Conservation (phyloP, 768 basidiomycete genomes). For the Dendrothele bispora region DNA sequence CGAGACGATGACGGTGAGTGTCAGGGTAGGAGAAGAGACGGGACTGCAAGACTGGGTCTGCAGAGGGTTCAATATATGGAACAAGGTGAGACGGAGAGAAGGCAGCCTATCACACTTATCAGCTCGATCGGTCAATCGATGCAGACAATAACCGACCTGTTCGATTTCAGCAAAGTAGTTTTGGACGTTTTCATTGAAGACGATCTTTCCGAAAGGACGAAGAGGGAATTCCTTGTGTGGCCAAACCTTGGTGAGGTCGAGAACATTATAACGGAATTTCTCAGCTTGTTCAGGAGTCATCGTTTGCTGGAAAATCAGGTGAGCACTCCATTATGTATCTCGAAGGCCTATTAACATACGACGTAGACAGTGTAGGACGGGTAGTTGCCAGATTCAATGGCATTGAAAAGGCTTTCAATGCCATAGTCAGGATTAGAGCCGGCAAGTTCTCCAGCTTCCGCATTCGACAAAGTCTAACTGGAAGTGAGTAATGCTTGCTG, state of each 20-base stretch:
- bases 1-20: slow-evolving; percentile 84
- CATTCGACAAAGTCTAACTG: slow-evolving; percentile 67
- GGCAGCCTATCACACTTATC: slow-evolving; percentile 57
- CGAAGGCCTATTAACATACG: slow-evolving; percentile 38
- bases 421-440: slow-evolving; percentile 87
- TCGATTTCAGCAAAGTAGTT: slow-evolving; percentile 97
- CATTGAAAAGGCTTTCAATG: slow-evolving; percentile 72
- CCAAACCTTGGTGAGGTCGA: slow-evolving; percentile 92
- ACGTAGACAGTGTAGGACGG: slow-evolving; percentile 90
- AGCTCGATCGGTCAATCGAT: too few species aligned
- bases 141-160: slow-evolving; percentile 65
- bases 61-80: slow-evolving; percentile 86
- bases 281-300: slow-evolving; percentile 94
- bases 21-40: slow-evolving; percentile 95
- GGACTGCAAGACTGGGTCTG: slow-evolving; percentile 92
- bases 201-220: slow-evolving; percentile 83
- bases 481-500: slow-evolving; percentile 7
- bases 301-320: slow-evolving; percentile 59
- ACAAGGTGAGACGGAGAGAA: slow-evolving; percentile 88
- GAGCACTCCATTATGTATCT: neutral
- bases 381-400: slow-evolving; percentile 78
- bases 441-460: slow-evolving; percentile 61
- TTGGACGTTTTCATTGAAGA: slow-evolving; percentile 72
- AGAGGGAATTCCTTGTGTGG: slow-evolving; percentile 88
- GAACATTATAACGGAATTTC: slow-evolving; percentile 84